A percentile compares a stretch with the other conserved stretches of the same genome.
phyloP scores from a whole-genome alignment of 129 eudicot species.

The Solidago caesia region DNA sequence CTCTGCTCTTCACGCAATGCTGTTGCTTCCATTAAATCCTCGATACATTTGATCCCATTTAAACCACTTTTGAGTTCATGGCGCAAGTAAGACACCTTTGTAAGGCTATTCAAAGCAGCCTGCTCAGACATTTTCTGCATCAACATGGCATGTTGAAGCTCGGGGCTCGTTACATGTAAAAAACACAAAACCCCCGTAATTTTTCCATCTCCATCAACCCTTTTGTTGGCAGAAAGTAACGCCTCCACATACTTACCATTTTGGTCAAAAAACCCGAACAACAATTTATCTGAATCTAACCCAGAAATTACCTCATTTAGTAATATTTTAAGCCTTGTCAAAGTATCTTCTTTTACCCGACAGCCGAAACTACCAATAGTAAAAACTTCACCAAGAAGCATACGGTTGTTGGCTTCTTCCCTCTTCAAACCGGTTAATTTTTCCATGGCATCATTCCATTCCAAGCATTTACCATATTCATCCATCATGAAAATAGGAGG shows the following conservation, averaged over 20 bases:
- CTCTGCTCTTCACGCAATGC: conserved; percentile 53
- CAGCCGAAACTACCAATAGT: conserved; percentile 59
- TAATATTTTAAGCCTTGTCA: conserved; percentile 63
- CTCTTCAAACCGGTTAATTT: conserved; percentile 59
- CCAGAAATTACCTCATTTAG: conserved; percentile 57
- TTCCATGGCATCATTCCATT: conserved; percentile 86
- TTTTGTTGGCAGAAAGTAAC: conserved; percentile 68
- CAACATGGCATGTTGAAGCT: conserved; percentile 73
- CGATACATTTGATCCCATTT: conserved; percentile 57
- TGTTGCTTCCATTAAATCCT: conserved; percentile 53
- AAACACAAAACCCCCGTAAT: conserved; percentile 79
- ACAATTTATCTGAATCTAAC: conserved; percentile 57
- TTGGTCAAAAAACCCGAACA: conserved; percentile 60
- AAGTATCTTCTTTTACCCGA: conserved; percentile 79
- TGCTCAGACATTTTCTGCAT: conserved; percentile 62
- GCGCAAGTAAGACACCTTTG: conserved; percentile 60
- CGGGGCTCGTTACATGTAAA: conserved; percentile 76
- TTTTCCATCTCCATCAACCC: conserved; percentile 59
- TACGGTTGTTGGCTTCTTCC: conserved; percentile 54
- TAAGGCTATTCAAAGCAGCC: conserved; percentile 62
- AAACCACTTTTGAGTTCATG: conserved; percentile 55
- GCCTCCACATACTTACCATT: conserved; percentile 64
- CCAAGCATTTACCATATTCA: conserved; percentile 67
- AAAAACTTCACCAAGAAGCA: conserved; percentile 86
- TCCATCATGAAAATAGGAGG: conserved; percentile 92